Evolutionary conservation across 805 yeast genomes (phyloP).

Genomic region (Zygoascus biomembranicola): DNA sequence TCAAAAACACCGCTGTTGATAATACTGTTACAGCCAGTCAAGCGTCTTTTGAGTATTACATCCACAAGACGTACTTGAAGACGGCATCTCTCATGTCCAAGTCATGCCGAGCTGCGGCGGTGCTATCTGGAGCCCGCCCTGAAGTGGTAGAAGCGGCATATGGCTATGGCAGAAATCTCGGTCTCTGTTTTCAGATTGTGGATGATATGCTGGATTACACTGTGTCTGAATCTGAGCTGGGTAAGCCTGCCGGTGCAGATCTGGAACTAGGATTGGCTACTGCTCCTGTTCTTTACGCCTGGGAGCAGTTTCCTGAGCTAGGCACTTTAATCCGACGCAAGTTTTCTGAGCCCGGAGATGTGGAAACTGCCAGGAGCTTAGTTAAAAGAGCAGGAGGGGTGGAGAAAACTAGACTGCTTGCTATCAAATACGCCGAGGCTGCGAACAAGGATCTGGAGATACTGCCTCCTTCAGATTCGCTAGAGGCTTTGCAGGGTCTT

Average conservation of each 20-base stretch:
- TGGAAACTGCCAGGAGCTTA: conserved; percentile 67
- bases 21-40: conserved; percentile 40
- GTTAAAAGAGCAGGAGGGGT: conserved; percentile 70
- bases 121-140: conserved; percentile 75
- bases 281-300: conserved; percentile 91
- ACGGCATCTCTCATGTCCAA: conserved; percentile 94
- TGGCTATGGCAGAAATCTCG: conserved; percentile 86
- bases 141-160: conserved; percentile 76
- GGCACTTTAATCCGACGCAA: conserved; percentile 81
- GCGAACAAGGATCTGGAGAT: conserved; percentile 61
- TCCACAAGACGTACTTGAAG: conserved; percentile 90
- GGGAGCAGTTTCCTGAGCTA: conserved; percentile 79
- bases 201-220: conserved; percentile 96
- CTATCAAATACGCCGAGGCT: conserved; percentile 64
- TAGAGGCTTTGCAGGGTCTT: conserved; percentile 77
- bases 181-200: conserved; percentile 90
- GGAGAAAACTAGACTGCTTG: conserved; percentile 64
- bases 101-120: conserved; percentile 88
- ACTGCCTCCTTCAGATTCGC: conserved; percentile 82
- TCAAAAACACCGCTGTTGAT: conserved; percentile 76
- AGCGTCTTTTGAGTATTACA: conserved; percentile 85
- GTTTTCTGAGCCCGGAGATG: conserved; percentile 74
- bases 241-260: conserved; percentile 96
- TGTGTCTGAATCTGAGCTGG: conserved; percentile 72
- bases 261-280: conserved; percentile 90